Percentiles rank a stretch among this genome's conserved stretches.
These are phyloP conservation scores for Cyamopsis tetragonoloba DNA, from an alignment of 306 rosid genomes.

Conservation along the genomic window DNA sequence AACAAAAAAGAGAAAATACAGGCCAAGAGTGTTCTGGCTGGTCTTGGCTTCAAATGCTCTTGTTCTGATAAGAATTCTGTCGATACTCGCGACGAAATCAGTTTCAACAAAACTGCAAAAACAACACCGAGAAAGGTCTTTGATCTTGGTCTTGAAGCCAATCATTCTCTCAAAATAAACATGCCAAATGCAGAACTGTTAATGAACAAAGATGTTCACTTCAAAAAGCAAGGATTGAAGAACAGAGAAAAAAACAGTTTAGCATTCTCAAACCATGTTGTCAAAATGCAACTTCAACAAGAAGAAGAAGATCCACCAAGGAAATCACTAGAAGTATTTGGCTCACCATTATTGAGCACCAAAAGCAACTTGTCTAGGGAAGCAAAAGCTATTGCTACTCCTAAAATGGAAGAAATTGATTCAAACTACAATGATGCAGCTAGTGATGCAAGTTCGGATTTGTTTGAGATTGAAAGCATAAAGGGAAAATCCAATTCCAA, in stretches of 20 bases:
- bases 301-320: conserved; percentile 34
- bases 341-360: conserved; percentile 47
- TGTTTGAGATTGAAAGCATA: conserved; percentile 84
- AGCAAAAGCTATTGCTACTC: too few species aligned
- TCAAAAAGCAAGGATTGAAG: conserved; percentile 26
- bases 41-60: conserved; percentile 56
- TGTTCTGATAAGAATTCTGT: conserved; percentile 68
- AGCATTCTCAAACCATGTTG: conserved; percentile 29
- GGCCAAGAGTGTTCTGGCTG: conserved; percentile 47
- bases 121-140: conserved; percentile 15
- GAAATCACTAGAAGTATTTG: conserved; percentile 73
- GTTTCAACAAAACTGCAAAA: conserved; percentile 39
- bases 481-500: conserved; percentile 41
- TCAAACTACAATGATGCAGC: conserved; percentile 46
- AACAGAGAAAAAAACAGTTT: conserved; percentile 28
- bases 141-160: conserved; percentile 21
- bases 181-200: conserved; percentile 29
- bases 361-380: conserved; percentile 34
- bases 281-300: conserved; percentile 27
- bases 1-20: conserved; percentile 22
- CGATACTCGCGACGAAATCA: conserved; percentile 54
- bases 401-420: conserved; percentile 38
- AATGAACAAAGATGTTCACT: conserved; percentile 30
- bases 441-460: conserved; percentile 91
- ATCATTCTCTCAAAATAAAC: conserved; percentile 26